Percentiles rank a stretch among this genome's conserved stretches.
Conservation (phyloP, 768 basidiomycete species). For the Podaxis carcinomalis region DNA sequence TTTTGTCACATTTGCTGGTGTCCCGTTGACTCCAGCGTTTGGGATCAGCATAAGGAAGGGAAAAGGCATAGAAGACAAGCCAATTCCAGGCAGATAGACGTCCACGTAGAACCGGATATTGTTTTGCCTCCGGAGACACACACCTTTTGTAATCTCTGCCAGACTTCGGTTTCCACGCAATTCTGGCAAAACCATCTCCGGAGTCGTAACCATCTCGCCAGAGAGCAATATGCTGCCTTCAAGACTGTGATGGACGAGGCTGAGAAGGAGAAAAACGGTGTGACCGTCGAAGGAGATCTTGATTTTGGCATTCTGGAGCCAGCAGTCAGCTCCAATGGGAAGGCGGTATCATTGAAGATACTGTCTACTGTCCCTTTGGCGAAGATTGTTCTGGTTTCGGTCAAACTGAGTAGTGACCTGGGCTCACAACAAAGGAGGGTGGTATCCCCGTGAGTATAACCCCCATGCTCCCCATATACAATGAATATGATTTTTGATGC, state of each 20-base stretch:
- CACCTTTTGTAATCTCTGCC: constrained; percentile 27
- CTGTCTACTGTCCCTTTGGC: constrained; percentile 27
- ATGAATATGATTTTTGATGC: background rate
- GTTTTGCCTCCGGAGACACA: constrained; percentile 12
- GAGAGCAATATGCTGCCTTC: constrained; percentile 34
- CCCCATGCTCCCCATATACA: background rate
- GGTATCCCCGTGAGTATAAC: constrained; percentile 10
- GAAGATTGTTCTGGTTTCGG: constrained; percentile 20
- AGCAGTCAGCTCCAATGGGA: constrained; percentile 22
- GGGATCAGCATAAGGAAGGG: constrained; percentile 2
- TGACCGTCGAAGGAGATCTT: constrained; percentile 37
- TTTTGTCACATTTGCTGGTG: constrained; percentile 10
- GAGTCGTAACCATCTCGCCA: constrained; percentile 27
- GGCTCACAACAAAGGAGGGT: background rate
- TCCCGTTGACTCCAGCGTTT: background rate
- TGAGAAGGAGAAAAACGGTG: constrained; percentile 50
- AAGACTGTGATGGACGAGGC: constrained; percentile 44
- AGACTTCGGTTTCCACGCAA: constrained; percentile 15
- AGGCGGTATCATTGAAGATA: constrained; percentile 17
- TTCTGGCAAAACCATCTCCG: constrained; percentile 32
- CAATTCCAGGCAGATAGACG: background rate
- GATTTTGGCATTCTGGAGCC: constrained; percentile 52
- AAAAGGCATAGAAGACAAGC: constrained; percentile 4
- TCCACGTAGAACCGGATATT: constrained; percentile 17
- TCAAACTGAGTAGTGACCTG: background rate